These are phyloP conservation scores for Eucalyptus sp. DNA, from an alignment of 345 rosid species.

Conservation along the genomic window DNA sequence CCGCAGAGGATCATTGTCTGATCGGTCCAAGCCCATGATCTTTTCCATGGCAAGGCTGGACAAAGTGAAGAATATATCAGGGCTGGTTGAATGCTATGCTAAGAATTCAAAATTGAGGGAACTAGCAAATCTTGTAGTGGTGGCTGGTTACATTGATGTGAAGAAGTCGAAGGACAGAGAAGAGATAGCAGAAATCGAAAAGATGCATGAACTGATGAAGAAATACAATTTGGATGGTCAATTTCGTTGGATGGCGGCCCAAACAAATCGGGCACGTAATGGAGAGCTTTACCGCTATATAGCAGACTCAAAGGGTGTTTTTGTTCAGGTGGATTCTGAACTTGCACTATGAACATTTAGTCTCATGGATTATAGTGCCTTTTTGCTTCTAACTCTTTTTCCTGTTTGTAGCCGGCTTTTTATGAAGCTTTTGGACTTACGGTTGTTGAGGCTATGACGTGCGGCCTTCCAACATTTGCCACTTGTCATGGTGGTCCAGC, in stretches of 20 bases:
- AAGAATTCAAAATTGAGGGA: slow-evolving; percentile 67
- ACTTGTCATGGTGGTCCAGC: slow-evolving; percentile 97
- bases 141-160: slow-evolving; percentile 83
- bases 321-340: slow-evolving; percentile 59
- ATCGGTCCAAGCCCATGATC: slow-evolving; percentile 70
- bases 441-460: slow-evolving; percentile 97
- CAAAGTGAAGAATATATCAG: slow-evolving; percentile 78
- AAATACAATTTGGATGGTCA: slow-evolving; percentile 65
- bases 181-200: slow-evolving; percentile 90
- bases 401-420: slow-evolving; percentile 71
- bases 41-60: slow-evolving; percentile 99
- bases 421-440: slow-evolving; percentile 99
- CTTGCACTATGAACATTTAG: neutral
- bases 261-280: slow-evolving; percentile 90
- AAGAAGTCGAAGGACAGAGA: slow-evolving; percentile 83
- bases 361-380: neutral
- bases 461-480: slow-evolving; percentile 93
- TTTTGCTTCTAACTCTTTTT: neutral
- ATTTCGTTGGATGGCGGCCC: slow-evolving; percentile 83
- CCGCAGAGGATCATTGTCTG: slow-evolving; percentile 67
- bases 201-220: slow-evolving; percentile 67
- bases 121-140: slow-evolving; percentile 76
- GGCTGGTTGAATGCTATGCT: slow-evolving; percentile 78
- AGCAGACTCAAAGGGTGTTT: slow-evolving; percentile 79
- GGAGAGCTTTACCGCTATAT: slow-evolving; percentile 94